Conservation (phyloP, 1,284 basidiomycete species). For the Cryptococcus sp. region DNA sequence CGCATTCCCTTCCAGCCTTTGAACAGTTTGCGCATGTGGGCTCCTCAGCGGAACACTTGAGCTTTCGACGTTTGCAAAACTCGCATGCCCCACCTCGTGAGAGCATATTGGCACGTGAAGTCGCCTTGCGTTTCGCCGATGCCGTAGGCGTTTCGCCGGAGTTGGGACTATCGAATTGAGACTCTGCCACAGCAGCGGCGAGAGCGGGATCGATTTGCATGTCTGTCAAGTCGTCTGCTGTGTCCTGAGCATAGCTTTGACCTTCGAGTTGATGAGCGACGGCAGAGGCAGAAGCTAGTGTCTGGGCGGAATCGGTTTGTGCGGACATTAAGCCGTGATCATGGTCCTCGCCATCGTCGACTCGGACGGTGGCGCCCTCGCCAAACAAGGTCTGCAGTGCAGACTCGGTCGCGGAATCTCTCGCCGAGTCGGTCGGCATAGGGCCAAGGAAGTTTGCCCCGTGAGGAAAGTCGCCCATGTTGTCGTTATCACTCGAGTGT, state of each 20-base stretch:
- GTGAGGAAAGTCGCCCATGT: neutral
- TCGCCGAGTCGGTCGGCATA: neutral
- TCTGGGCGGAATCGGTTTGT: neutral
- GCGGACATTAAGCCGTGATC: neutral
- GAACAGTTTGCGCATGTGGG: constrained; percentile 45
- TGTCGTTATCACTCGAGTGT: neutral
- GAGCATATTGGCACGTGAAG: constrained; percentile 46
- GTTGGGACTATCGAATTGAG: neutral
- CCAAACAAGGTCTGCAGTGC: constrained; percentile 17
- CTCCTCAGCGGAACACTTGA: constrained; percentile 49
- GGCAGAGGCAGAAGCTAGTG: neutral
- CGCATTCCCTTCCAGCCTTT: constrained; percentile 42
- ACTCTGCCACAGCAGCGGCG: neutral
- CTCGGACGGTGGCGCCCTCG: neutral
- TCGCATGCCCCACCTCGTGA: constrained; percentile 51
- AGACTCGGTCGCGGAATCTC: constrained; percentile 12
- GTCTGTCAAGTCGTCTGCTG: neutral
- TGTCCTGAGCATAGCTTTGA: neutral
- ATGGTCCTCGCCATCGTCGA: neutral
- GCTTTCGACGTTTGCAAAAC: constrained; percentile 52
- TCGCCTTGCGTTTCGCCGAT: constrained; percentile 38
- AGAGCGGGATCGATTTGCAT: neutral
- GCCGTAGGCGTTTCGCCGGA: neutral
- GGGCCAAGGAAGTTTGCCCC: neutral
- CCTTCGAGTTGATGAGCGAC: constrained; percentile 1